Base-by-base conservation (phyloP, 2,329 filamentous ascomycete species). In the Aspergillus fumigatiaffinis region DNA sequence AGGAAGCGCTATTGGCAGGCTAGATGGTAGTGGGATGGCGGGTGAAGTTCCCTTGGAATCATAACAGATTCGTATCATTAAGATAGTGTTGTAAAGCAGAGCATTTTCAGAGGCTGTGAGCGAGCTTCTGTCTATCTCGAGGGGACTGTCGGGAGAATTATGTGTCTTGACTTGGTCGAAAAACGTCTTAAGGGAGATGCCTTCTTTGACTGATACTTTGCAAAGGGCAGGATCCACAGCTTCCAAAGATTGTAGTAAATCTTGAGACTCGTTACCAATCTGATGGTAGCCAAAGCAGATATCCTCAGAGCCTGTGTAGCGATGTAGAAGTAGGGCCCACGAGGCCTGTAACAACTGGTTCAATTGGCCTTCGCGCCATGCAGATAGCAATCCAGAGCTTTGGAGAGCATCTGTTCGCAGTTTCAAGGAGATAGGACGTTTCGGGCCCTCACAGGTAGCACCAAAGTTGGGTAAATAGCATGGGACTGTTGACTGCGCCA, bases 231-330 rank as follows among this genome's bases (percentile, higher is more conserved):
- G 52, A 26, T 57, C 57, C 52, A 60, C 53, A 48, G 35, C 28
- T 20, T 52, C 58, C 41, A 60, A 60, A 61, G 55, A 58, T 29
- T 57, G 51, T 60, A 53, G 54, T 32, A 57, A 50, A 25, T 50
- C 10, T 23, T n/a, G 28, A 57, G 56, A 5, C 62, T 55, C 56
- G 50, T 65, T 63, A 51, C 57, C 66, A 50, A 69, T 60, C 54
- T 72, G 64, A 57, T 75, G 68, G 53, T 73, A 75, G 25, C 77
- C 80, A 66, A 81, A 82, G 25, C 77, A 71, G 7, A 81, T 75
- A 60, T 81, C 77, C 51, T 79, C 73, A 17, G 74, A 74, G 1
- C 72, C 75, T n/a, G 77, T 76, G 60, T 80, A 80, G 49, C 72
- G 74, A 42, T 76, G 70, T 6, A 81, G 63, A 2, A 80, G 67